Conservation (phyloP, 2,329 filamentous ascomycete genomes). For the Elsinoe perseae region DNA sequence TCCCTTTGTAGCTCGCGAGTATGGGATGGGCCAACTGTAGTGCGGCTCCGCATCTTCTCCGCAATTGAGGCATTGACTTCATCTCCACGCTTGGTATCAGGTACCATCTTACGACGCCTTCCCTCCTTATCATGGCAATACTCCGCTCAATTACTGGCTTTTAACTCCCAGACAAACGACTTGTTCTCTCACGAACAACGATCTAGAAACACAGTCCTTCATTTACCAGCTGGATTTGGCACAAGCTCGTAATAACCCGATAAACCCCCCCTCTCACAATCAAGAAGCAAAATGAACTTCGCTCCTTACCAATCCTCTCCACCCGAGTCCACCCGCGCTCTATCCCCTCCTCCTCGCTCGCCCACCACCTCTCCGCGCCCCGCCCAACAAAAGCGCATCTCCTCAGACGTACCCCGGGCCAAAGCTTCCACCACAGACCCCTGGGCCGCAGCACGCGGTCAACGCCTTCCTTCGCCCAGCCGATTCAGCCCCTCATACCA, state of each 20-base stretch:
- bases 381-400: constrained; percentile 23
- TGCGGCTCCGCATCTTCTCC: neutral
- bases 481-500: constrained; percentile 26
- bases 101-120: neutral
- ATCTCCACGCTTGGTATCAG: neutral
- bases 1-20: neutral
- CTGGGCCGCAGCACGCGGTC: constrained; percentile 34
- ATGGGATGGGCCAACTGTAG: neutral
- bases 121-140: no score
- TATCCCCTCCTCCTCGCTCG: constrained; percentile 62
- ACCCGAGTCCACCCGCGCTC: constrained; percentile 72
- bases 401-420: constrained; percentile 20
- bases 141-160: no score
- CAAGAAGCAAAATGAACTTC: constrained; percentile 64
- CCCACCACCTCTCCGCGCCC: constrained; percentile 42
- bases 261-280: neutral
- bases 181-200: no score
- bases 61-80: constrained; percentile 5
- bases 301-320: constrained; percentile 92
- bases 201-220: no score
- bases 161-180: no score
- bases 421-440: constrained; percentile 31
- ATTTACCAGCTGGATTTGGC: no score
- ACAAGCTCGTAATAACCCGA: neutral
- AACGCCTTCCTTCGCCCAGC: constrained; percentile 33